Percentiles rank a stretch among this genome's conserved stretches.
phyloP scores from a whole-genome alignment of 352 stramenopile genomes.

The Pythium aquatile region DNA sequence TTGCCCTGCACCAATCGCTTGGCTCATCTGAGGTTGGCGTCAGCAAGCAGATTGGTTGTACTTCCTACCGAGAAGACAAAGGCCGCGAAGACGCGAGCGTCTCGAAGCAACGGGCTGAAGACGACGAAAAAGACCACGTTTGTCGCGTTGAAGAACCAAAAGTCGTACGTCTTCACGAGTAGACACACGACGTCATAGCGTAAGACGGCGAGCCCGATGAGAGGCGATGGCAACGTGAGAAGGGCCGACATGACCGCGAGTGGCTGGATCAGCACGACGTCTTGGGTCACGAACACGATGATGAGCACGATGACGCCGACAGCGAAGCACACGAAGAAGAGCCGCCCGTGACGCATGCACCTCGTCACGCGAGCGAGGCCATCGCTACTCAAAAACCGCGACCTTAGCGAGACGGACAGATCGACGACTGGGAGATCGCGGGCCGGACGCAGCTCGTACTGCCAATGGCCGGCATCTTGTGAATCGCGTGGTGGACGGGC shows the following conservation, averaged over 20 bases:
- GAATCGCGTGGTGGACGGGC: neutral
- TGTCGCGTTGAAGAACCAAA: constrained; percentile 22
- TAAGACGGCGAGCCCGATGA: constrained; percentile 3
- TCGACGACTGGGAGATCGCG: neutral
- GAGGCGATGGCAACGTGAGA: neutral
- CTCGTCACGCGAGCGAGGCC: neutral
- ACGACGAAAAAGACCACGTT: neutral
- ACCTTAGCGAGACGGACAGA: neutral
- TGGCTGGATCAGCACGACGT: neutral
- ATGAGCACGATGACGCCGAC: neutral
- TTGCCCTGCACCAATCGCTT: neutral
- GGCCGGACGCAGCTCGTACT: neutral
- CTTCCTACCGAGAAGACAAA: neutral
- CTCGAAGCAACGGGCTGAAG: neutral
- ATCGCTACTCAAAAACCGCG: neutral
- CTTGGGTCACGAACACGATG: neutral
- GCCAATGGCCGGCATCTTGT: neutral
- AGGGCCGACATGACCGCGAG: neutral
- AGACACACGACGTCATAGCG: constrained; percentile 15
- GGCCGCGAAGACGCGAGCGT: neutral
- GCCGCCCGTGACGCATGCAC: neutral
- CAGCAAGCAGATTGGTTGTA: neutral
- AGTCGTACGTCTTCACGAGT: constrained; percentile 10
- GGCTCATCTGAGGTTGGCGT: neutral
- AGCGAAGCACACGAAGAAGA: neutral